phyloP scores from a whole-genome alignment of 1,284 basidiomycete genomes.

The Cerioporus squamosus region DNA sequence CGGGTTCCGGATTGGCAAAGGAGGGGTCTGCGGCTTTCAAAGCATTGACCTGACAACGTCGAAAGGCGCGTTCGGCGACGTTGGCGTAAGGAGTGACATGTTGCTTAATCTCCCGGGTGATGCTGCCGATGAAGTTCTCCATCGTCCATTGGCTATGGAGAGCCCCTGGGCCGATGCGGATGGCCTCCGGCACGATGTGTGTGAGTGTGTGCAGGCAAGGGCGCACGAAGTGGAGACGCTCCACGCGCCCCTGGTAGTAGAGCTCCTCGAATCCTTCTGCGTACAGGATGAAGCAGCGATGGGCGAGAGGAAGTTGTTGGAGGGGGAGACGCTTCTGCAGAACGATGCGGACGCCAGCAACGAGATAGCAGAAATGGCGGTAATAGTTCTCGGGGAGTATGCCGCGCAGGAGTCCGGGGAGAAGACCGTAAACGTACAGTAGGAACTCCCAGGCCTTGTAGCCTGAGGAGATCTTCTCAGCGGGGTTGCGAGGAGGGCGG shows the following conservation, averaged over 20 bases:
- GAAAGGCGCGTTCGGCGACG: conserved; percentile 22
- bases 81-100: conserved; percentile 29
- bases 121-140: conserved; percentile 2
- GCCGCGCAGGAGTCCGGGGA: conserved; percentile 25
- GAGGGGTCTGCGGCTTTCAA: conserved; percentile 24
- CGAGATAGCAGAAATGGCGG: conserved; percentile 28
- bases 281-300: conserved; percentile 19
- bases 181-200: too few species aligned
- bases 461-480: background rate
- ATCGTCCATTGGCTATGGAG: too few species aligned
- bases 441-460: conserved; percentile 22
- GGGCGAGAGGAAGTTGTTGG: conserved; percentile 9
- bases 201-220: too few species aligned
- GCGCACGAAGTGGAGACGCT: too few species aligned
- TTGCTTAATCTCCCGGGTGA: conserved; percentile 28
- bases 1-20: background rate
- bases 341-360: conserved; percentile 16
- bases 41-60: conserved; percentile 23
- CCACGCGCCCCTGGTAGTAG: too few species aligned
- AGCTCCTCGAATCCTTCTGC: too few species aligned
- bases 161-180: too few species aligned
- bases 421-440: conserved; percentile 25
- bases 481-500: background rate
- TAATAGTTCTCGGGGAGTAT: conserved; percentile 20
- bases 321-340: conserved; percentile 12